Percentiles rank a stretch among this genome's conserved stretches.
Evolutionary conservation across 2,329 filamentous ascomycete species (phyloP).

Genomic region (Clarireedia paspali): DNA sequence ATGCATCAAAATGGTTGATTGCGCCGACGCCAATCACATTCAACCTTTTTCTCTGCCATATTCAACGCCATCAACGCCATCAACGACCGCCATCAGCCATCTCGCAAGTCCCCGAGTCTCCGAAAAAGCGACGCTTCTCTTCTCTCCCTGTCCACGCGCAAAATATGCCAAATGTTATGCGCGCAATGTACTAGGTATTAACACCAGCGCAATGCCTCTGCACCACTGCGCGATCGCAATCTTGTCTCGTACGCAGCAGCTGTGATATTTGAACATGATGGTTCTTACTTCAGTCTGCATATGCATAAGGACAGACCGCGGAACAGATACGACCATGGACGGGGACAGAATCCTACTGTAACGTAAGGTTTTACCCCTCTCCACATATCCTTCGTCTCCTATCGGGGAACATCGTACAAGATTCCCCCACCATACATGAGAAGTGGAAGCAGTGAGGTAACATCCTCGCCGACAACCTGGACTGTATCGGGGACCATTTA

Average conservation of each 20-base stretch:
- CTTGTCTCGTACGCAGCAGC: neutral
- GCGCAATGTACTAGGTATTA: neutral
- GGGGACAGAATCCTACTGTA: neutral
- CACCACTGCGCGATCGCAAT: neutral
- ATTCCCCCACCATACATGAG: neutral
- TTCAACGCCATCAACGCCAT: neutral
- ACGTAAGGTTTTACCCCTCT: neutral
- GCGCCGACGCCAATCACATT: too few relatives aligned
- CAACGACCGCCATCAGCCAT: neutral
- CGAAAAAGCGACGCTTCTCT: conserved; percentile 5
- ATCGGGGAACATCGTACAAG: neutral
- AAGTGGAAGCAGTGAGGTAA: neutral
- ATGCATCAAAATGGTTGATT: neutral
- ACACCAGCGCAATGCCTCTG: neutral
- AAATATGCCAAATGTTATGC: neutral
- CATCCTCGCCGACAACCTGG: conserved; percentile 6
- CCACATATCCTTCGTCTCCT: neutral
- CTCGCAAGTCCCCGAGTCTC: conserved; percentile 8
- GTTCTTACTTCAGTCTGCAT: conserved; percentile 1
- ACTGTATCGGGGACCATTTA: conserved; percentile 5
- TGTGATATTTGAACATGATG: too few relatives aligned
- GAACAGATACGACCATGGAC: too few relatives aligned
- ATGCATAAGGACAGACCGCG: neutral
- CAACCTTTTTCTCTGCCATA: neutral
- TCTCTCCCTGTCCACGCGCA: neutral